Base-by-base conservation (phyloP, 768 basidiomycete species). In the Xerocomellus amylosporus region DNA sequence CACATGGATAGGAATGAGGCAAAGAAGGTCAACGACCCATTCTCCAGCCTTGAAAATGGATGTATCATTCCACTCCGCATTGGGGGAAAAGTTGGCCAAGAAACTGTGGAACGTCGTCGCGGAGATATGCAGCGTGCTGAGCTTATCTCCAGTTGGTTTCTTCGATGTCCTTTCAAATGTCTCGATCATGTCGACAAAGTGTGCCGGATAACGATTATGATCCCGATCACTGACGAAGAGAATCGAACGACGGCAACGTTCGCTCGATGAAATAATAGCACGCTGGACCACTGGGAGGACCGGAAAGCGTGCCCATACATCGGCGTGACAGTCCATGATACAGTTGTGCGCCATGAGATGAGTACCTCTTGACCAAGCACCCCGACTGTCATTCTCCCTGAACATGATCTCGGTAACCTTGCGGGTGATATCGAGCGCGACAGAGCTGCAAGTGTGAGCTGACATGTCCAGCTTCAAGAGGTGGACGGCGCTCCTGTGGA, bases 1-100 rank as follows among this genome's bases (percentile, higher is more conserved):
- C 30, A 86, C 72, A 46, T 86, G 85, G 34, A 86, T 84, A 1
- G 85, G 84, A 51, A 86, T 83, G 19, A 86, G 72, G 51, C 84
- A 86, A 7, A 86, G 62, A 1, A 85, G 61, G 20, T 83, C 79
- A 3, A 81, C 80, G 3, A 86, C 67, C 85, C 84, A 86, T 63
- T 86, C 83, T 36, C 85, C 84, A 3, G 71, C 65, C 26, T 68
- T 69, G 62, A 79, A 79, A 2, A 54, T 47, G 0, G 81, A 81
- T 5, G 64, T 47, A n/a, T 63, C 2, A 0, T 42, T 41, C 68
- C 71, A 71, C 9, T 63, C 58, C 4, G 42, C 20, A 42, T 44
- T 43, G 15, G 36, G 44, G 26, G 47, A 45, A 31, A 58, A 51
- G 19, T 47, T 43, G 17, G 38, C 43, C 26, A 47, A 9, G 43